Evolutionary conservation across 768 basidiomycete species (phyloP), one percentile per base, ranked within the genome.

Genomic region (Naganishia friedmannii): DNA sequence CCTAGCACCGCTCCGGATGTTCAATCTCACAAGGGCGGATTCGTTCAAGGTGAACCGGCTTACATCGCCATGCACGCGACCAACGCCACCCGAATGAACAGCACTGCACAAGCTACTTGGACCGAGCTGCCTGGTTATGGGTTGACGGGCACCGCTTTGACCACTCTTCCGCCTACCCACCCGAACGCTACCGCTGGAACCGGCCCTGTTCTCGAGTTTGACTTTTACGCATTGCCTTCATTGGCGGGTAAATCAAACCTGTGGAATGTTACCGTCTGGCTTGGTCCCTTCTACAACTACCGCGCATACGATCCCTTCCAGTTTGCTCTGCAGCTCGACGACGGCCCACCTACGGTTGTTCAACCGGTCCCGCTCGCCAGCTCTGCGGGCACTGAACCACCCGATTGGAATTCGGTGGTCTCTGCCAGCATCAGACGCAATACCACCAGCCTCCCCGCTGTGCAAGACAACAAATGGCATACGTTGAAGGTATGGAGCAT

Each of bases 41-140:
- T 88, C 3, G 87, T 88, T 72, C 85, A 90, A 29, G 87, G 89
- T 72, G 86, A 85, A 26, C 84, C 86, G 53, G 87, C 88, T 15
- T 86, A 84, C 23, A 82, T 90, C 48, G 86, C 87, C 0, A 88
- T 89, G 32, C 88, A 90, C 74, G 88, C 88, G 45, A 86, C 84
- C 1, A 88, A 89, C 76, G 82, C 85, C 0, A 80, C 84, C 1
- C 82, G 85, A 7, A 86, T 84, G 73, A 82, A 81, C 1, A 75
- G 85, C 6, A 86, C 86, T 6, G 79, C 83, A 48, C 85, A 85
- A 7, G 83, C 88, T 57, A 78, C 84, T 7, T 89, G 88, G 87
- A 84, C 83, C 9, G 85, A 87, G 60, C 77, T 90, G 4, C 86
- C 86, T 1, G 86, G 86, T 0, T 85, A 87, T 65, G 88, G 88